Evolutionary conservation across 164 flowering plant genomes (phyloP).

Genomic region (Hamamelis virginiana): DNA sequence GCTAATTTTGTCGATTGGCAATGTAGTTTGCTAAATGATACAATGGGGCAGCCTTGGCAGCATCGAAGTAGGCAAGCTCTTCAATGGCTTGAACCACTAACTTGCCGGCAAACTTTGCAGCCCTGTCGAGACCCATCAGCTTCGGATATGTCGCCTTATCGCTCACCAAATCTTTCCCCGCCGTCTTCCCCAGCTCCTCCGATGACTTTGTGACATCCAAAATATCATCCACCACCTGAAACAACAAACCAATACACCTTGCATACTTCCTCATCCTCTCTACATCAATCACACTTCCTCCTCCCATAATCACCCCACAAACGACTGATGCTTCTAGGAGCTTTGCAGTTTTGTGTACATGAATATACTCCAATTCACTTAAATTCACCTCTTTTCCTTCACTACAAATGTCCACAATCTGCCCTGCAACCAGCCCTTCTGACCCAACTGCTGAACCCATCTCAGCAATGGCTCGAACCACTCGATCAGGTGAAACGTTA

Average conservation of each 20-base stretch:
- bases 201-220: conserved; percentile 26
- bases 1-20: conserved; percentile 19
- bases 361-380: conserved; percentile 24
- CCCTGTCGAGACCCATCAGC: conserved; percentile 24
- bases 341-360: conserved; percentile 24
- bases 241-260: conserved; percentile 25
- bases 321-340: conserved; percentile 30
- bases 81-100: conserved; percentile 16
- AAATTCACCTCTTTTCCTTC: conserved; percentile 21
- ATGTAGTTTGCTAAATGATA: conserved; percentile 16
- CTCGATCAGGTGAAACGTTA: conserved; percentile 8
- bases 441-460: conserved; percentile 23
- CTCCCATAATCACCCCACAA: conserved; percentile 26
- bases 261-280: conserved; percentile 25
- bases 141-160: conserved; percentile 31
- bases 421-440: conserved; percentile 29
- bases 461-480: conserved; percentile 23
- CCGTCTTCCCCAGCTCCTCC: conserved; percentile 28
- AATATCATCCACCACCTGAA: conserved; percentile 32
- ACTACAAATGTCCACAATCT: conserved; percentile 20
- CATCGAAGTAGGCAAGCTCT: conserved; percentile 22
- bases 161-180: conserved; percentile 23
- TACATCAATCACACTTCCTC: conserved; percentile 10
- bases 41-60: conserved; percentile 25
- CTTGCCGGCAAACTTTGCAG: conserved; percentile 21